Evolutionary conservation across 2,329 filamentous ascomycete species (phyloP).

Genomic region (Magnaporthales sp.): DNA sequence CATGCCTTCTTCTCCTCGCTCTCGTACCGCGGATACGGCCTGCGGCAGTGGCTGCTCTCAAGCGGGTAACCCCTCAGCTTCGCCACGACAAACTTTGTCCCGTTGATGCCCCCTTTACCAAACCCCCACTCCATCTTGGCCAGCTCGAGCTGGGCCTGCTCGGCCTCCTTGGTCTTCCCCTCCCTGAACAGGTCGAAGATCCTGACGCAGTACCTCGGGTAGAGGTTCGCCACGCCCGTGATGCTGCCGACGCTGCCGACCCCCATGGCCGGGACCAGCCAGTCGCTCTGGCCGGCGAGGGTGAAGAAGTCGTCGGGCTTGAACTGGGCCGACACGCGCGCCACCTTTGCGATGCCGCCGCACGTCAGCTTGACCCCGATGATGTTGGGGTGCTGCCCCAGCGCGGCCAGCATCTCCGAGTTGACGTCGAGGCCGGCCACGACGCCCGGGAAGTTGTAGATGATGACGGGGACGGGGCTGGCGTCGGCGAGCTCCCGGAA

Average conservation of each 20-base stretch:
- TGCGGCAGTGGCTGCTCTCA: constrained; percentile 40
- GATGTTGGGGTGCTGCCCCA: constrained; percentile 52
- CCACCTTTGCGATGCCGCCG: constrained; percentile 61
- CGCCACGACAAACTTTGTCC: constrained; percentile 51
- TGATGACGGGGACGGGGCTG: constrained; percentile 53
- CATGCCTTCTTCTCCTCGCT: constrained; percentile 35
- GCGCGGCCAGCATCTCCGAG: constrained; percentile 51
- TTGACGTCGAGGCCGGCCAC: constrained; percentile 59
- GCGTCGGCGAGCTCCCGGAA: constrained; percentile 54
- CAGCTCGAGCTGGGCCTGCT: constrained; percentile 39
- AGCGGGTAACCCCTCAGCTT: constrained; percentile 43
- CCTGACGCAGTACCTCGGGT: constrained; percentile 40
- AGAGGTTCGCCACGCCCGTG: constrained; percentile 52
- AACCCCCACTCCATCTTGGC: constrained; percentile 47
- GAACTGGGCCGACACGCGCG: constrained; percentile 41
- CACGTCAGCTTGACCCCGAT: constrained; percentile 66
- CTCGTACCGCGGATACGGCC: constrained; percentile 42
- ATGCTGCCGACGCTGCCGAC: constrained; percentile 49
- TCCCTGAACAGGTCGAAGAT: constrained; percentile 38
- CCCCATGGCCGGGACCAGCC: constrained; percentile 49
- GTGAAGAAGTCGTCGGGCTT: constrained; percentile 49
- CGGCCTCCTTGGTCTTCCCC: constrained; percentile 38
- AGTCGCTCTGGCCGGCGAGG: constrained; percentile 64
- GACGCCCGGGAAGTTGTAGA: constrained; percentile 67
- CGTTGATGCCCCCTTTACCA: constrained; percentile 49